Percentiles rank a stretch among this genome's conserved stretches.
Evolutionary conservation across 2,329 filamentous ascomycete genomes (phyloP).

Genomic region (Ophiostoma quercus): DNA sequence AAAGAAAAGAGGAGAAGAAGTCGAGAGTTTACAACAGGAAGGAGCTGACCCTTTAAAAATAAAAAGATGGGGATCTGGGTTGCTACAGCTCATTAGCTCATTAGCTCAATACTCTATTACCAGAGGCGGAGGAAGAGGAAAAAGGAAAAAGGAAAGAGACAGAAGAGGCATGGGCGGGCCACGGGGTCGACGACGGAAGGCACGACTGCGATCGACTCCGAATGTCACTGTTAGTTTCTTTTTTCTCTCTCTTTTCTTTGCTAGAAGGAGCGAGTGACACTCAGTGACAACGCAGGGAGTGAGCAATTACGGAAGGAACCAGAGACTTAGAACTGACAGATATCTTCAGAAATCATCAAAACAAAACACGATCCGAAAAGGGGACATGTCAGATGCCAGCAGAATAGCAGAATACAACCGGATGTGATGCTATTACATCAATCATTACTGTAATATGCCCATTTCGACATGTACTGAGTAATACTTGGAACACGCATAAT

Average conservation of each 20-base stretch:
- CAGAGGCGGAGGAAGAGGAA: not conserved
- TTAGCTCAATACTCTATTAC: not conserved
- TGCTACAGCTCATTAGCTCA: not conserved
- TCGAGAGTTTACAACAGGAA: not conserved
- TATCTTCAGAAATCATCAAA: not conserved
- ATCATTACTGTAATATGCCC: not conserved
- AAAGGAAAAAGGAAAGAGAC: not conserved
- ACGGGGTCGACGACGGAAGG: not conserved
- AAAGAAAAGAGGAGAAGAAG: not conserved
- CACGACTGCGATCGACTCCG: not conserved
- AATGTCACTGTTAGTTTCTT: not conserved
- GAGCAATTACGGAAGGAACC: conserved; percentile 11
- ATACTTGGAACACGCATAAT: not conserved
- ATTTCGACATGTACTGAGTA: not conserved
- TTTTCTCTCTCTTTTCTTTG: not conserved
- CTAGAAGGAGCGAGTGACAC: not conserved
- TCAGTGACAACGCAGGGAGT: not conserved
- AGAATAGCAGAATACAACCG: not conserved
- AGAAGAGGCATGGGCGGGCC: not conserved
- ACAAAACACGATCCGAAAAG: not conserved
- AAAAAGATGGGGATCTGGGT: conserved; percentile 5
- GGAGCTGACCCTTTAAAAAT: conserved; percentile 2
- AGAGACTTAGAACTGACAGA: not conserved
- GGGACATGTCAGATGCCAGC: not conserved
- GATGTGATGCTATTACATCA: not conserved